phyloP scores from a whole-genome alignment of 2,329 filamentous ascomycete genomes.

The Rachicladosporium sp. region DNA sequence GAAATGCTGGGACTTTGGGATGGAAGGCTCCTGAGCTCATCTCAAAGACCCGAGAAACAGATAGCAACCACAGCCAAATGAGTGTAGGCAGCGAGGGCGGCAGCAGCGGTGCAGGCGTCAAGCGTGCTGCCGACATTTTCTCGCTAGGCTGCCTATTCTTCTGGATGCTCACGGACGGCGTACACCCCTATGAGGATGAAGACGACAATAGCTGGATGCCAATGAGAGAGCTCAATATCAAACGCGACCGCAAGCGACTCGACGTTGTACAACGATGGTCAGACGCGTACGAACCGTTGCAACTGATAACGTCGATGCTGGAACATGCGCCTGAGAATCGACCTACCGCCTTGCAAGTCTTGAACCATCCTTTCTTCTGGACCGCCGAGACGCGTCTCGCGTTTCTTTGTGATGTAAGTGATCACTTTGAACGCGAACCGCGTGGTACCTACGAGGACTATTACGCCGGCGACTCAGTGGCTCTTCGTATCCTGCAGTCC shows the following conservation, averaged over 20 bases:
- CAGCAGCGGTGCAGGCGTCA: constrained; percentile 52
- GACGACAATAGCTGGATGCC: constrained; percentile 86
- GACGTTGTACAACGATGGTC: constrained; percentile 43
- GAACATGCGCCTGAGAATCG: constrained; percentile 50
- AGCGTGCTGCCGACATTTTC: constrained; percentile 94
- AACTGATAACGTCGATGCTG: constrained; percentile 76
- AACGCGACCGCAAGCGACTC: constrained; percentile 69
- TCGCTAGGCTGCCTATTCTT: constrained; percentile 96
- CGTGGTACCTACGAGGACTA: constrained; percentile 42
- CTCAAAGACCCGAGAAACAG: constrained; percentile 38
- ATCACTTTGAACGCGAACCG: constrained; percentile 88
- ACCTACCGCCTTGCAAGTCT: constrained; percentile 64
- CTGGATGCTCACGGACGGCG: constrained; percentile 89
- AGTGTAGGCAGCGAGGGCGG: constrained; percentile 43
- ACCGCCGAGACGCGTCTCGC: constrained; percentile 71
- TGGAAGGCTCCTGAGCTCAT: constrained; percentile 95
- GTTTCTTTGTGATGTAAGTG: constrained; percentile 92
- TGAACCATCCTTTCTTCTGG: constrained; percentile 98
- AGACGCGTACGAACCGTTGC: constrained; percentile 74
- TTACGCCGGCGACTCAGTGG: constrained; percentile 36
- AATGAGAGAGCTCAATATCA: constrained; percentile 81
- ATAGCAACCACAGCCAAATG: constrained; percentile 31
- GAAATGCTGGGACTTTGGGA: constrained; percentile 84
- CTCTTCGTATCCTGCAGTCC: constrained; percentile 48
- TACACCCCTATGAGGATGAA: constrained; percentile 87